Evolutionary conservation across 2,329 filamentous ascomycete genomes (phyloP), one percentile per base, ranked within the genome.

Genomic region (Aspergillus tanneri): DNA sequence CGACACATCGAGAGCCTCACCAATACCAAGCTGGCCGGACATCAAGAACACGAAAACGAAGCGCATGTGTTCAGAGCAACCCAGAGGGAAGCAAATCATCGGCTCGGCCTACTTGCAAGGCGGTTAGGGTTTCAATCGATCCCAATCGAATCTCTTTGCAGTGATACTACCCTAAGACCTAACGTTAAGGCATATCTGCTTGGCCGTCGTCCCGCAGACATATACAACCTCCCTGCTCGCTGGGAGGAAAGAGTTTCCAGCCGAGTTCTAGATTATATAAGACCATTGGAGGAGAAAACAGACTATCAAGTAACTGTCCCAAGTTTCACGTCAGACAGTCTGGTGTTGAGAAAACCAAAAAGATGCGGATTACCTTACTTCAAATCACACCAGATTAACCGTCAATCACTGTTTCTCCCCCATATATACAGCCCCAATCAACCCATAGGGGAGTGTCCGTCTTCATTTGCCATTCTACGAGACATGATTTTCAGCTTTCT

Each of bases 1-100:
- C 32, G 23, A 8, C 23, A 43, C 27, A 30, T 43, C 12, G 32
- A 48, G 30, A 48, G 24, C 24, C 39, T 48, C 8, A 43, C 24
- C 10, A 28, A 21, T 3, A 39, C 24, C 12, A 39, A 27, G 7
- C 46, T 48, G n/a, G 39, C 25, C 11, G 16, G 18, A 8, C n/a
- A 12, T n/a, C 22, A 39, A 14, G 11, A 11, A 18, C 10, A 12
- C 19, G 12, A 7, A 34, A 34, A n/a, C 3, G 24, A 48, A 12
- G 4, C 6, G 7, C 19, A 34, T 11, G 23, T 11, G 14, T 30
- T 43, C 12, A 22, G 32, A 28, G 23, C 16, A 24, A 48, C 39
- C 8, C 23, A 32, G 12, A 35, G 19, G 28, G 46, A 48, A 34
- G 24, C 24, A 7, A 48, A 14, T 12, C 9, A 34, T 23, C 11